Percentiles rank a stretch among this genome's conserved stretches.
Conservation (phyloP, 371 early-diverging fungal genomes). For the Gilbertella persicaria region DNA sequence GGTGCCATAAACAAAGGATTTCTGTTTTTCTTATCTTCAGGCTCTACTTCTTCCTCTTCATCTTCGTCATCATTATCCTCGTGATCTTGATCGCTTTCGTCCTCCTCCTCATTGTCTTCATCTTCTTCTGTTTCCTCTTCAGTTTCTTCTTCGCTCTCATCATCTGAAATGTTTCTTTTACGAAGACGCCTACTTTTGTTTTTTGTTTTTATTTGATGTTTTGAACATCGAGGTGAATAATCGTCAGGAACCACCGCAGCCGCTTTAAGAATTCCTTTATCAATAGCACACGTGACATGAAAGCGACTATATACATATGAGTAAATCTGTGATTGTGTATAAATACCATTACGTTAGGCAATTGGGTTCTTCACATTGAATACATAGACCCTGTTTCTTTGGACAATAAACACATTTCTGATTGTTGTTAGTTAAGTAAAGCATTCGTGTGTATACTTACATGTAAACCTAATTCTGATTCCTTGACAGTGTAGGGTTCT, state of each 20-base stretch:
- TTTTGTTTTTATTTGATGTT: slow-evolving; percentile 12
- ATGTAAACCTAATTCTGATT: slow-evolving; percentile 20
- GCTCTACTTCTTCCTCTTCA: neutral
- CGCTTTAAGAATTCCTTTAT: slow-evolving; percentile 25
- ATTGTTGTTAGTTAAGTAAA: neutral
- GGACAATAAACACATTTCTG: slow-evolving; percentile 37
- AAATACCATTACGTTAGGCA: slow-evolving; percentile 35
- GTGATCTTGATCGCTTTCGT: slow-evolving; percentile 12
- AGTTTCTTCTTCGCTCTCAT: slow-evolving; percentile 5
- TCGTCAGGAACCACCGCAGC: slow-evolving; percentile 10
- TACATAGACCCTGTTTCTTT: slow-evolving; percentile 34
- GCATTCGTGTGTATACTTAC: slow-evolving; percentile 16
- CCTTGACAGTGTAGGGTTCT: slow-evolving; percentile 43
- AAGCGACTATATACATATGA: slow-evolving; percentile 18
- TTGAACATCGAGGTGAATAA: slow-evolving; percentile 13
- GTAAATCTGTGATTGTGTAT: neutral
- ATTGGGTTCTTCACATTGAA: slow-evolving; percentile 31
- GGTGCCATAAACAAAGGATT: neutral
- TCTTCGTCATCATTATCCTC: slow-evolving; percentile 2
- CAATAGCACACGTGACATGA: slow-evolving; percentile 38
- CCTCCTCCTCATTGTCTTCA: slow-evolving; percentile 18
- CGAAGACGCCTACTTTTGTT: slow-evolving; percentile 12
- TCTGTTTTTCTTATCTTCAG: neutral
- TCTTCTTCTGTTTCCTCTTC: slow-evolving; percentile 19
- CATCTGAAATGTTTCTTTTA: slow-evolving; percentile 6